Evolutionary conservation across 2,329 filamentous ascomycete species (phyloP).

Genomic region (Spiromastix sp.): DNA sequence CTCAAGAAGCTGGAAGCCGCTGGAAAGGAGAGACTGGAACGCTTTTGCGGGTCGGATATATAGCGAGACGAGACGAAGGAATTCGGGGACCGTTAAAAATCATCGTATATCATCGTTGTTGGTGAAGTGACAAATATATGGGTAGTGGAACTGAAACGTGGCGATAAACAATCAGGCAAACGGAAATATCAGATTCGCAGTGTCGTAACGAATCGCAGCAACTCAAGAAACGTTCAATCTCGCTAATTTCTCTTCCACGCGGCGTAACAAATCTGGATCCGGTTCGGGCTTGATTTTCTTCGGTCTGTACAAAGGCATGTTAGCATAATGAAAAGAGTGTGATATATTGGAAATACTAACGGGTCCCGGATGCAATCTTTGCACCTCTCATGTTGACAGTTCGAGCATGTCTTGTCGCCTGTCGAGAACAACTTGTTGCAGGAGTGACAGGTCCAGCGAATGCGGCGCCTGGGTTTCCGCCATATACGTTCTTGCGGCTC

Average conservation of each 20-base stretch:
- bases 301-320: slow-evolving; percentile 19
- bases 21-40: no score
- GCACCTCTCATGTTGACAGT: slow-evolving; percentile 33
- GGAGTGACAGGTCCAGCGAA: slow-evolving; percentile 33
- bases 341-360: slow-evolving; percentile 23
- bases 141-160: no score
- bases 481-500: slow-evolving; percentile 26
- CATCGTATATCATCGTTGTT: no score
- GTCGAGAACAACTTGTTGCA: slow-evolving; percentile 26
- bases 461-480: slow-evolving; percentile 26
- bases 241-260: slow-evolving; percentile 30
- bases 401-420: slow-evolving; percentile 23
- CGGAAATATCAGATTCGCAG: no score
- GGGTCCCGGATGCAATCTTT: slow-evolving; percentile 31
- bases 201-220: no score
- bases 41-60: no score
- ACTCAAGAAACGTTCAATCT: slow-evolving; percentile 11
- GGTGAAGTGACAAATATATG: no score
- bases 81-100: no score
- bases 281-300: slow-evolving; percentile 29
- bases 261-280: slow-evolving; percentile 28
- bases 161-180: background rate
- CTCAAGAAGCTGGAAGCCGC: no score
- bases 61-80: no score
- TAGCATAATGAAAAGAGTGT: slow-evolving; percentile 5